A percentile compares a stretch with the other conserved stretches of the same genome.
phyloP scores from a whole-genome alignment of 73 alveolate species.

The Uronychia binucleata region DNA sequence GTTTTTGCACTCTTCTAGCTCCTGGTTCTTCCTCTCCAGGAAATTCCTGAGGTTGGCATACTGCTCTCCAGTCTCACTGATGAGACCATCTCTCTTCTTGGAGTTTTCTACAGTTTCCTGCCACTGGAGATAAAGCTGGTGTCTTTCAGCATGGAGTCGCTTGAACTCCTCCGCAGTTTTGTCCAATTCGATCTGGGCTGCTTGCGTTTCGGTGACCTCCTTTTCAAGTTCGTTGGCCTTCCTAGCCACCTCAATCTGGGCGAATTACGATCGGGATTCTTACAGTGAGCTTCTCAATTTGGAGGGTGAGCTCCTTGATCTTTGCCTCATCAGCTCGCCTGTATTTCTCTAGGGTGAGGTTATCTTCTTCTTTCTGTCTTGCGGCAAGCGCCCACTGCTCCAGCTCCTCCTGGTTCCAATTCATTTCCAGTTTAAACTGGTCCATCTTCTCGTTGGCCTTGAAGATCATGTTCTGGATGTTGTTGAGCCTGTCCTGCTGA shows the following conservation, averaged over 20 bases:
- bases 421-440: constrained; percentile 98
- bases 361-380: constrained; percentile 99
- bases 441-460: constrained; percentile 98
- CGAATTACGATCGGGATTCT: constrained; percentile 57
- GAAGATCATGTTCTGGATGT: constrained; percentile 93
- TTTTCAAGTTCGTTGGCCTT: constrained; percentile 86
- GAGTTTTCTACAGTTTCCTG: constrained; percentile 88
- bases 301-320: constrained; percentile 96
- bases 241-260: constrained; percentile 73
- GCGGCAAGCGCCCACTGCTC: constrained; percentile 99
- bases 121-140: constrained; percentile 91
- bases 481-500: constrained; percentile 95
- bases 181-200: constrained; percentile 99
- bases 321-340: constrained; percentile 99
- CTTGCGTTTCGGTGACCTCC: constrained; percentile 97
- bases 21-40: constrained; percentile 87
- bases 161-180: constrained; percentile 98
- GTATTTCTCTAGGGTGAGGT: constrained; percentile 98
- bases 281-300: constrained; percentile 89
- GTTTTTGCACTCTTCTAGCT: constrained; percentile 80
- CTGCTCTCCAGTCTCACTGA: constrained; percentile 90
- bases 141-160: constrained; percentile 97
- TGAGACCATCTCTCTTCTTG: constrained; percentile 85
- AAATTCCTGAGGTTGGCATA: constrained; percentile 86
- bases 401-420: constrained; percentile 99